Percentiles rank a stretch among this genome's conserved stretches.
Evolutionary conservation across 495 filamentous ascomycete genomes (phyloP).

Genomic region (Neurospora tetrasperma): DNA sequence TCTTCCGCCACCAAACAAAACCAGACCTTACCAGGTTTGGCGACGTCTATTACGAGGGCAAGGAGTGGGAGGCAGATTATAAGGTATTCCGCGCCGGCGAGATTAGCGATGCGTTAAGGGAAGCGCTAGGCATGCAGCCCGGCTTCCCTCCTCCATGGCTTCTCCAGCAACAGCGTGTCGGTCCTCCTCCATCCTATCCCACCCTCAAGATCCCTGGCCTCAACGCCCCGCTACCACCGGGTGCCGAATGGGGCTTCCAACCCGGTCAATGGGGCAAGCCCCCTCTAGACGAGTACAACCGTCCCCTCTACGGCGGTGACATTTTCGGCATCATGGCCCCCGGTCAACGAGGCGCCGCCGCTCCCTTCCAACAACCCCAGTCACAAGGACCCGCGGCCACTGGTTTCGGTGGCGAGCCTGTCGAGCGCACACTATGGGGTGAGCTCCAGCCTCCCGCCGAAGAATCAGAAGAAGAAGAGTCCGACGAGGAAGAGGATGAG

Average conservation of each 20-base stretch:
- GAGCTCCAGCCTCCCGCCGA: slow-evolving; percentile 81
- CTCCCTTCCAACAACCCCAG: slow-evolving; percentile 5
- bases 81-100: slow-evolving; percentile 84
- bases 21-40: slow-evolving; percentile 88
- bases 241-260: slow-evolving; percentile 90
- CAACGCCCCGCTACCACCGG: slow-evolving; percentile 89
- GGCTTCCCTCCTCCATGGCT: slow-evolving; percentile 95
- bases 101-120: slow-evolving; percentile 78
- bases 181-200: slow-evolving; percentile 87
- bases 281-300: slow-evolving; percentile 82
- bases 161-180: slow-evolving; percentile 89
- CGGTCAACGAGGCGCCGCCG: slow-evolving; percentile 37
- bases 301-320: slow-evolving; percentile 85
- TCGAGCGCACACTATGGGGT: slow-evolving; percentile 87
- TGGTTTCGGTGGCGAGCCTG: slow-evolving; percentile 56
- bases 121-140: slow-evolving; percentile 88
- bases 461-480: slow-evolving; percentile 71
- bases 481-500: slow-evolving; percentile 56
- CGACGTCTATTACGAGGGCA: slow-evolving; percentile 97
- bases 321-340: slow-evolving; percentile 74
- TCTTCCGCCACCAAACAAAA: slow-evolving; percentile 95
- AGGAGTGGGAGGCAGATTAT: slow-evolving; percentile 94
- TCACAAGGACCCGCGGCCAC: slow-evolving; percentile 24
- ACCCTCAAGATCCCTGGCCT: slow-evolving; percentile 86
- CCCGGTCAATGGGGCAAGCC: slow-evolving; percentile 95